phyloP scores from a whole-genome alignment of 257 asterid genomes.

The Solanum sejunctum region DNA sequence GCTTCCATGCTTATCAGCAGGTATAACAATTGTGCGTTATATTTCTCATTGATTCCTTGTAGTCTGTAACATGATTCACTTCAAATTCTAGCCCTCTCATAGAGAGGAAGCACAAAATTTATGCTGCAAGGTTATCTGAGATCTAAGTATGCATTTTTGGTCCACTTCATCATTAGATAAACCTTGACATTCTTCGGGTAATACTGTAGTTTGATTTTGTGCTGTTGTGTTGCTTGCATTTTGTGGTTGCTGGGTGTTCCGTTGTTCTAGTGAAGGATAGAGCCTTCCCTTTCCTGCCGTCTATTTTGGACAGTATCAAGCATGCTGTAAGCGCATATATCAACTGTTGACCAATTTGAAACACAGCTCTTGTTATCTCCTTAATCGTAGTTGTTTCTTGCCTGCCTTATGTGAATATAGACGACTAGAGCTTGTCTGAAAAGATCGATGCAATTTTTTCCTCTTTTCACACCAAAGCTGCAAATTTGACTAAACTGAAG shows the following conservation, averaged over 20 bases:
- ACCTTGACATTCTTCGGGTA: neutral
- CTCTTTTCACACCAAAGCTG: neutral
- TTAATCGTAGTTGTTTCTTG: neutral
- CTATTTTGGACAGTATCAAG: neutral
- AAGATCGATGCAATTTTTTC: neutral
- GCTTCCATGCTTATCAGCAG: conserved; percentile 96
- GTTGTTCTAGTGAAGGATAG: neutral
- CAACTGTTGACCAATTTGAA: neutral
- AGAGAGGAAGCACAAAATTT: neutral
- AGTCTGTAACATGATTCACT: neutral
- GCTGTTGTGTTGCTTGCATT: neutral
- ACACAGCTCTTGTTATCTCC: neutral
- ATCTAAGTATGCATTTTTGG: neutral
- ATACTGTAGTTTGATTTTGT: neutral
- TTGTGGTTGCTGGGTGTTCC: neutral
- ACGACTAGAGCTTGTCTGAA: neutral
- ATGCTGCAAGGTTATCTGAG: neutral
- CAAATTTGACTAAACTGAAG: neutral
- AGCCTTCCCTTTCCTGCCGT: neutral
- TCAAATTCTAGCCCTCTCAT: neutral
- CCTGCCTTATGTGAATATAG: neutral
- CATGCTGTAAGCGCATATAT: neutral
- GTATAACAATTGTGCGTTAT: conserved; percentile 11
- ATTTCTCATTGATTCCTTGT: neutral
- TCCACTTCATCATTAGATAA: neutral